Percentiles rank a stretch among this genome's conserved stretches.
Evolutionary conservation across 352 stramenopile species (phyloP).

Genomic region (Aphanomyces euteiches): DNA sequence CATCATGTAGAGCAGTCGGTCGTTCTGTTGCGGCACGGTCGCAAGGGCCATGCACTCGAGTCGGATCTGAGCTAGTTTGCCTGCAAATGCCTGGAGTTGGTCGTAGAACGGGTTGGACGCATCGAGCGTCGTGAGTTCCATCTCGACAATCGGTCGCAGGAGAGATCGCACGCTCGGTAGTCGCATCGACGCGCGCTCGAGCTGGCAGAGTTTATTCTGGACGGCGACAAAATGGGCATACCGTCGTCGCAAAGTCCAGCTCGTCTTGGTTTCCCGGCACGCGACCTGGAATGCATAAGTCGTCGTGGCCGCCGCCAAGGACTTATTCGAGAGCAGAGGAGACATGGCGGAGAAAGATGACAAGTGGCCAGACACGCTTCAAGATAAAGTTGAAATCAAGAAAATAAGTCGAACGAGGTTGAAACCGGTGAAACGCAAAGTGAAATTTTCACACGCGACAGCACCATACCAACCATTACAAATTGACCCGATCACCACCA

Average conservation of each 20-base stretch:
- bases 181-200: background rate
- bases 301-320: background rate
- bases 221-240: background rate
- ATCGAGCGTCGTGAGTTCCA: background rate
- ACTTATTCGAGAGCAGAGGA: background rate
- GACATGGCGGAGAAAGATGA: background rate
- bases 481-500: background rate
- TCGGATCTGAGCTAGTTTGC: background rate
- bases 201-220: background rate
- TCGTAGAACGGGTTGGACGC: background rate
- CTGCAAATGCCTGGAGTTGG: constrained; percentile 3
- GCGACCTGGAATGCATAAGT: background rate
- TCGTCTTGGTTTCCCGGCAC: background rate
- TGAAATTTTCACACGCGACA: too few relatives aligned
- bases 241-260: background rate
- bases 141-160: background rate
- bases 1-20: background rate
- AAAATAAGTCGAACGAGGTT: too few relatives aligned
- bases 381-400: too few relatives aligned
- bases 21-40: background rate
- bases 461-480: too few relatives aligned
- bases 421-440: too few relatives aligned
- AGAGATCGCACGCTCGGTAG: background rate
- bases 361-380: too few relatives aligned
- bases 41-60: constrained; percentile 7